A percentile compares a stretch with the other conserved stretches of the same genome.
Conservation (phyloP, 2,329 filamentous ascomycete genomes). For the Alternaria sp. region DNA sequence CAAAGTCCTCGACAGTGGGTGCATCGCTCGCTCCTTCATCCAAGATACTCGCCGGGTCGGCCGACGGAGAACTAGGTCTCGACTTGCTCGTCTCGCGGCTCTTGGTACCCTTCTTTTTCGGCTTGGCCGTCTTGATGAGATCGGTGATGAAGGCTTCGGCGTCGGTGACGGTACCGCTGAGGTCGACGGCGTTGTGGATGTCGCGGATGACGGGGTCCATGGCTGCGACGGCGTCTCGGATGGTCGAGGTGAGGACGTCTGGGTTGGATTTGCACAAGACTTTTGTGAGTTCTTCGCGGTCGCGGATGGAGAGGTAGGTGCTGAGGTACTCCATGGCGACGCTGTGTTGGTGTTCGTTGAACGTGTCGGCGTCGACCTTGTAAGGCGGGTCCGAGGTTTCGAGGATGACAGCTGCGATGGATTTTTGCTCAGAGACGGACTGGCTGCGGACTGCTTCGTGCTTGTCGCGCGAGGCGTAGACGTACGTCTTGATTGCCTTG, state of each 20-base stretch:
- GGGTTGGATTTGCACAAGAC: slow-evolving; percentile 74
- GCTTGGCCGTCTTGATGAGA: slow-evolving; percentile 67
- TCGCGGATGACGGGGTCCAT: slow-evolving; percentile 79
- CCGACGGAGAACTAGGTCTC: slow-evolving; percentile 27
- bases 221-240: slow-evolving; percentile 71
- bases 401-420: slow-evolving; percentile 74
- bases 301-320: slow-evolving; percentile 74
- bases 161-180: slow-evolving; percentile 73
- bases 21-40: slow-evolving; percentile 33
- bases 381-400: slow-evolving; percentile 56
- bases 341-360: slow-evolving; percentile 69
- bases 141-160: slow-evolving; percentile 75
- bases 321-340: slow-evolving; percentile 75
- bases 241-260: slow-evolving; percentile 74
- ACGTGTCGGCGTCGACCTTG: slow-evolving; percentile 52
- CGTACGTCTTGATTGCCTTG: slow-evolving; percentile 67
- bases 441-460: slow-evolving; percentile 68
- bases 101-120: slow-evolving; percentile 42
- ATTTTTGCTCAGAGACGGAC: slow-evolving; percentile 64
- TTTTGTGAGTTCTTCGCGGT: slow-evolving; percentile 75
- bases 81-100: slow-evolving; percentile 35
- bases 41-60: slow-evolving; percentile 32
- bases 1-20: slow-evolving; percentile 76
- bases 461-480: slow-evolving; percentile 61
- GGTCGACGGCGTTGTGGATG: slow-evolving; percentile 75